Evolutionary conservation across 1,284 basidiomycete species (phyloP).

Genomic region (Baeospora myosura): DNA sequence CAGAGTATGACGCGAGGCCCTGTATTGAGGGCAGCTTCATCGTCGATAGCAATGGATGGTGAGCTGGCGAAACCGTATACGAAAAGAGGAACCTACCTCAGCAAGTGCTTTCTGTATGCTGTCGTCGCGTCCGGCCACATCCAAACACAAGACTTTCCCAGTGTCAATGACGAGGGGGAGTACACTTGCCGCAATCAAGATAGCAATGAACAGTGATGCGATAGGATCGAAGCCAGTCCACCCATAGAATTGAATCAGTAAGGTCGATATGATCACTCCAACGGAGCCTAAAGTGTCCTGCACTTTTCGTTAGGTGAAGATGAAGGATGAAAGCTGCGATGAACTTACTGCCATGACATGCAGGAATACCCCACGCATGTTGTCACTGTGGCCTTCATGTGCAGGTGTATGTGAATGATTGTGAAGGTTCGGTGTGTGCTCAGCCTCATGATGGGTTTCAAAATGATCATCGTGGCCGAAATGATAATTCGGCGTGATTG

Average conservation of each 20-base stretch:
- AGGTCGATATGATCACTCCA: constrained; percentile 96
- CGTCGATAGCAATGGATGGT: constrained; percentile 2
- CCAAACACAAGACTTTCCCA: constrained; percentile 82
- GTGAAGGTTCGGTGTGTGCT: constrained; percentile 46
- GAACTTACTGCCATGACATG: constrained; percentile 78
- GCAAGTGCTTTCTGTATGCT: constrained; percentile 67
- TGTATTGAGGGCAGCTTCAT: constrained; percentile 46
- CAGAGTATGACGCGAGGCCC: constrained; percentile 76
- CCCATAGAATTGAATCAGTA: constrained; percentile 94
- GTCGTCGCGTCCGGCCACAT: constrained; percentile 60
- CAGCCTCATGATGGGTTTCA: constrained; percentile 42
- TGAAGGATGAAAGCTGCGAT: neutral
- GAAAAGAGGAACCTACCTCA: constrained; percentile 49
- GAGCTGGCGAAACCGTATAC: constrained; percentile 2
- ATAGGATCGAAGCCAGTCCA: constrained; percentile 99
- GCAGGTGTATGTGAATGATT: constrained; percentile 41
- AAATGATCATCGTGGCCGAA: constrained; percentile 59
- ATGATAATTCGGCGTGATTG: constrained; percentile 52
- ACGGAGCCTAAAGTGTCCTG: constrained; percentile 88
- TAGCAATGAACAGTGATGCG: constrained; percentile 93
- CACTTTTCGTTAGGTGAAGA: constrained; percentile 12
- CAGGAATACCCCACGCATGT: constrained; percentile 99
- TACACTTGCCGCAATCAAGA: constrained; percentile 92
- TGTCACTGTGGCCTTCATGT: constrained; percentile 87
- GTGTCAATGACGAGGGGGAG: constrained; percentile 93